A percentile compares a stretch with the other conserved stretches of the same genome.
phyloP scores from a whole-genome alignment of 2,329 filamentous ascomycete species.

The Graphilbum fragrans region DNA sequence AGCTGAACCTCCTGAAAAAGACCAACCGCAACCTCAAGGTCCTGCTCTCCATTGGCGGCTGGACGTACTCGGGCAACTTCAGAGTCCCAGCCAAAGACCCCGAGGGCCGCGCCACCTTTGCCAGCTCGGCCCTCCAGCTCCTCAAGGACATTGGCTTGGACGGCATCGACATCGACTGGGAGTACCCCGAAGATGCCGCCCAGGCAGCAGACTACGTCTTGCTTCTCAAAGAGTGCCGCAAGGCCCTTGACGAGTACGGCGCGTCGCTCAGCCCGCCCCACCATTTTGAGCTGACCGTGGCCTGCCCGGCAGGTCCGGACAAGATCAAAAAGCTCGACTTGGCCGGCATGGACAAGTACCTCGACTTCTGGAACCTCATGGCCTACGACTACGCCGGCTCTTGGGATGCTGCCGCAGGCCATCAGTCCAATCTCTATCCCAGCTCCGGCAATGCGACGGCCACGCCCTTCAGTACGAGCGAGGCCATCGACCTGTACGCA shows the following conservation, averaged over 20 bases:
- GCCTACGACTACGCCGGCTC: slow-evolving; percentile 79
- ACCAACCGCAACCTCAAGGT: slow-evolving; percentile 74
- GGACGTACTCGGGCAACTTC: slow-evolving; percentile 86
- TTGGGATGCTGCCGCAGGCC: slow-evolving; percentile 61
- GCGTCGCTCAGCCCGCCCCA: slow-evolving; percentile 25
- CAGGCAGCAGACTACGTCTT: slow-evolving; percentile 48
- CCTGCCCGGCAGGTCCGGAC: slow-evolving; percentile 47
- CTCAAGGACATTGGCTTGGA: slow-evolving; percentile 74
- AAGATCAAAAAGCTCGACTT: slow-evolving; percentile 53
- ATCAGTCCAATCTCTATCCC: slow-evolving; percentile 69
- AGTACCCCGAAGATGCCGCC: slow-evolving; percentile 42
- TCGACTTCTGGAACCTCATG: slow-evolving; percentile 77
- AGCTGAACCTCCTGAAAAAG: slow-evolving; percentile 74
- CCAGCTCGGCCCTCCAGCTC: slow-evolving; percentile 58
- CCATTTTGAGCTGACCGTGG: slow-evolving; percentile 54
- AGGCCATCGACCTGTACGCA: slow-evolving; percentile 61
- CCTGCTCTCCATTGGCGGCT: slow-evolving; percentile 78
- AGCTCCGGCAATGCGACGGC: slow-evolving; percentile 36
- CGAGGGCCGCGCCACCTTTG: slow-evolving; percentile 59
- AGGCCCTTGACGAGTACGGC: slow-evolving; percentile 46
- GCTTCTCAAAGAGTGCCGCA: slow-evolving; percentile 43
- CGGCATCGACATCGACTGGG: slow-evolving; percentile 45
- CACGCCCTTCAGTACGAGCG: slow-evolving; percentile 69
- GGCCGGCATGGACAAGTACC: slow-evolving; percentile 48
- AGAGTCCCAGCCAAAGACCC: slow-evolving; percentile 59